These are phyloP conservation scores for Amauroascus verrucosus DNA, from an alignment of 2,329 filamentous ascomycete species.

Conservation along the genomic window DNA sequence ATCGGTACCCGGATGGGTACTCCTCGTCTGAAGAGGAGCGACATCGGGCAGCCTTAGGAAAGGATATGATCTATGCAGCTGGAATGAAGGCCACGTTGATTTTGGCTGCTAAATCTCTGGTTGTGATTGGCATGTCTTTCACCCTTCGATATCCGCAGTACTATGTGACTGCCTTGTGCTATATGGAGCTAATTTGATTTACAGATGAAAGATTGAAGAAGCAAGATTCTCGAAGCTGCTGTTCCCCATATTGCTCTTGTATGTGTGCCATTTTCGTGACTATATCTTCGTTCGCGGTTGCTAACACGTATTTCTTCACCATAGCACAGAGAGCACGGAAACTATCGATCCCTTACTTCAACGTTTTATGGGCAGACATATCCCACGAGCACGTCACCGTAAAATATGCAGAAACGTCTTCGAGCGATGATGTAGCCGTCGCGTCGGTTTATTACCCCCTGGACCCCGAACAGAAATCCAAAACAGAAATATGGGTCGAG, in stretches of 20 bases:
- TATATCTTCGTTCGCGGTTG: not conserved
- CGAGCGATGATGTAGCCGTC: constrained; percentile 51
- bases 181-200: not conserved
- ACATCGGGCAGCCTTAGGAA: not conserved
- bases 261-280: constrained; percentile 18
- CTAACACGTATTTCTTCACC: not conserved
- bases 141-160: not conserved
- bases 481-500: constrained; percentile 52
- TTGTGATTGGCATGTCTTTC: constrained; percentile 44
- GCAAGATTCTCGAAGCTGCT: constrained; percentile 44
- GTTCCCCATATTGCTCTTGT: constrained; percentile 46
- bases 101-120: constrained; percentile 49
- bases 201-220: constrained; percentile 46
- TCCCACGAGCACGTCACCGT: constrained; percentile 54
- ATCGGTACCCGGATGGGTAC: constrained; percentile 7
- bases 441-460: constrained; percentile 53
- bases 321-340: not conserved
- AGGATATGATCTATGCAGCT: constrained; percentile 40
- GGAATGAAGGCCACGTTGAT: constrained; percentile 51
- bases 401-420: constrained; percentile 55
- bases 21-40: constrained; percentile 9
- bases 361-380: constrained; percentile 71
- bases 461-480: constrained; percentile 40
- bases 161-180: not conserved
- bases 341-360: constrained; percentile 61